These are phyloP conservation scores for Melampsora americana DNA, from an alignment of 1,284 basidiomycete genomes.

Conservation along the genomic window DNA sequence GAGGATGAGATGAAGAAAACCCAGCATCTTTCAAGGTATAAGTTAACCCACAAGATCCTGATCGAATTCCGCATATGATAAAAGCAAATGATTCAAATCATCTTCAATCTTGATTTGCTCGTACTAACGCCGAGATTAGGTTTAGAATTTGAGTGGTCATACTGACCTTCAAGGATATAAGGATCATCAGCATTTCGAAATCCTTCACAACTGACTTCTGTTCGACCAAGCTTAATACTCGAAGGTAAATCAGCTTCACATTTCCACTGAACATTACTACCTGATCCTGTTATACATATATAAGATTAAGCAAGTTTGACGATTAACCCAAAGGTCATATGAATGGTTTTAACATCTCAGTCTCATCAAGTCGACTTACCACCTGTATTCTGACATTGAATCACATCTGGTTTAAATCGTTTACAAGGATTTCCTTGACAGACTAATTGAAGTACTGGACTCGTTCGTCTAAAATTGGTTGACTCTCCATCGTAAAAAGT, in stretches of 20 bases:
- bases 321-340: constrained; percentile 15
- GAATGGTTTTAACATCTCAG: too few species aligned
- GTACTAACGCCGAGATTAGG: constrained; percentile 21
- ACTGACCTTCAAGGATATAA: constrained; percentile 74
- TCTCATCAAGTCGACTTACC: constrained; percentile 54
- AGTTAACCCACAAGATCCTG: constrained; percentile 48
- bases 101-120: constrained; percentile 68
- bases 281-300: too few species aligned
- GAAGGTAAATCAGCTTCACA: constrained; percentile 86
- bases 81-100: constrained; percentile 74
- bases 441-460: constrained; percentile 69
- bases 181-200: constrained; percentile 75
- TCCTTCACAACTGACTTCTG: constrained; percentile 83
- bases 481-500: constrained; percentile 71
- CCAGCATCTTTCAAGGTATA: constrained; percentile 43
- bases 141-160: not conserved
- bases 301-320: too few species aligned
- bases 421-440: constrained; percentile 76
- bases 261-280: constrained; percentile 54
- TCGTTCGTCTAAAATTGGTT: constrained; percentile 67
- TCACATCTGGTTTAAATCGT: constrained; percentile 74
- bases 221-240: constrained; percentile 71
- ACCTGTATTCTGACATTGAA: constrained; percentile 76
- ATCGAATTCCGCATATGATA: constrained; percentile 57
- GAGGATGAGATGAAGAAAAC: constrained; percentile 2